Evolutionary conservation across 148 eudicot genomes (phyloP).

Genomic region (Chenopodium album): DNA sequence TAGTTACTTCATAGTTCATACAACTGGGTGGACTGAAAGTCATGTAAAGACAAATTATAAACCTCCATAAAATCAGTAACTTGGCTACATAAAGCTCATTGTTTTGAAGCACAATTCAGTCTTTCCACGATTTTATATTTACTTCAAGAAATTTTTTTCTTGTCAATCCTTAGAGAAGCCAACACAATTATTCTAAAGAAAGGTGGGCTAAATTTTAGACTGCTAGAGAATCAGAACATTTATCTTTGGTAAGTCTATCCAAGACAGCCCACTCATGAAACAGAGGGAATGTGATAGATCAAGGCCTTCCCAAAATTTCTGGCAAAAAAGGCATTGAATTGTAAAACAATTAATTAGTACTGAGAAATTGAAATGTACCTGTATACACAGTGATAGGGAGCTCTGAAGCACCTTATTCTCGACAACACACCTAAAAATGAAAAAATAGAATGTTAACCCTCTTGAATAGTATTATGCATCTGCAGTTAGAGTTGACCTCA

Average conservation of each 20-base stretch:
- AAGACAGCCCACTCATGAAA: not conserved
- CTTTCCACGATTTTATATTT: not conserved
- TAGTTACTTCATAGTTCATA: not conserved
- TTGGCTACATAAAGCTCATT: not conserved
- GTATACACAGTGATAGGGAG: slow-evolving; percentile 65
- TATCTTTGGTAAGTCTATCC: not conserved
- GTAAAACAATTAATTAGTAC: not conserved
- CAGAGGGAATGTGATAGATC: not conserved
- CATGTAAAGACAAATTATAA: not conserved
- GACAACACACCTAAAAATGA: slow-evolving; percentile 77
- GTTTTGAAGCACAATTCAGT: not conserved
- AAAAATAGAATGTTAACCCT: slow-evolving; percentile 19
- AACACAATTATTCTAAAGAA: not conserved
- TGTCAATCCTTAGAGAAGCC: not conserved
- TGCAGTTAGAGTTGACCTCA: not conserved
- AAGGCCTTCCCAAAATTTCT: not conserved
- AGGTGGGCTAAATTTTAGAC: not conserved
- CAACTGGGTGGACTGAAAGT: not conserved
- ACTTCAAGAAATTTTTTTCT: not conserved
- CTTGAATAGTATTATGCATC: not conserved
- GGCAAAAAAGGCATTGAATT: not conserved
- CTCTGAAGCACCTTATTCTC: slow-evolving; percentile 92
- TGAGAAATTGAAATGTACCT: slow-evolving; percentile 42
- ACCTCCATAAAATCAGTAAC: not conserved
- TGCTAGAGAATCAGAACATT: not conserved